Evolutionary conservation across 768 basidiomycete genomes (phyloP).

Genomic region (Leccinum truebloodii): DNA sequence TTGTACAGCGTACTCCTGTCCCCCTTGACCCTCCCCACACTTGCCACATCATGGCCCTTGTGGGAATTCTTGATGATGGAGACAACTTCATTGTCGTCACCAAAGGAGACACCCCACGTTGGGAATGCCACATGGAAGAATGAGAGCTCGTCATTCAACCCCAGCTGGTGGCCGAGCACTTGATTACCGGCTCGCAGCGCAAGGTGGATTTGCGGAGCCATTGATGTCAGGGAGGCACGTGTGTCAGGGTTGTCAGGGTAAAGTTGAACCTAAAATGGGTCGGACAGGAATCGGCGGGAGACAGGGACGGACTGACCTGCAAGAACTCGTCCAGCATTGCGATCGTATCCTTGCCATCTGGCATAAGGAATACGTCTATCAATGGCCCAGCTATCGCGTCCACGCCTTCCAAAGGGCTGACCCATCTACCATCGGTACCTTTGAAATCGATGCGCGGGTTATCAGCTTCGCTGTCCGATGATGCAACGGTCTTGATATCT

Average conservation of each 20-base stretch:
- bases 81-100: constrained; percentile 57
- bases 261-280: constrained; percentile 49
- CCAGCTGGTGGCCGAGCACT: constrained; percentile 59
- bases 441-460: constrained; percentile 2
- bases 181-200: constrained; percentile 52
- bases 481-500: constrained; percentile 40
- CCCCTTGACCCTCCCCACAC: constrained; percentile 80
- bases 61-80: constrained; percentile 48
- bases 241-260: constrained; percentile 62
- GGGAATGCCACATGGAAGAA: constrained; percentile 53
- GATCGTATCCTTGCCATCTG: constrained; percentile 48
- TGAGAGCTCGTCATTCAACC: constrained; percentile 42
- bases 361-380: constrained; percentile 59
- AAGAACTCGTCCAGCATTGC: constrained; percentile 75
- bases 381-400: constrained; percentile 62
- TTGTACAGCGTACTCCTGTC: constrained; percentile 92
- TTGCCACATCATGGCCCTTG: constrained; percentile 58
- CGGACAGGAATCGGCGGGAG: background rate
- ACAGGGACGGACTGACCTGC: constrained; percentile 50
- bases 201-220: constrained; percentile 52
- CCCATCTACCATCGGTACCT: constrained; percentile 18
- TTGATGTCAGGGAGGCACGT: constrained; percentile 42
- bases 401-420: constrained; percentile 52
- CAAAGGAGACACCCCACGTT: constrained; percentile 66
- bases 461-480: constrained; percentile 8